Evolutionary conservation across 2,329 filamentous ascomycete species (phyloP).

Genomic region (Fonsecaea pedrosoi): DNA sequence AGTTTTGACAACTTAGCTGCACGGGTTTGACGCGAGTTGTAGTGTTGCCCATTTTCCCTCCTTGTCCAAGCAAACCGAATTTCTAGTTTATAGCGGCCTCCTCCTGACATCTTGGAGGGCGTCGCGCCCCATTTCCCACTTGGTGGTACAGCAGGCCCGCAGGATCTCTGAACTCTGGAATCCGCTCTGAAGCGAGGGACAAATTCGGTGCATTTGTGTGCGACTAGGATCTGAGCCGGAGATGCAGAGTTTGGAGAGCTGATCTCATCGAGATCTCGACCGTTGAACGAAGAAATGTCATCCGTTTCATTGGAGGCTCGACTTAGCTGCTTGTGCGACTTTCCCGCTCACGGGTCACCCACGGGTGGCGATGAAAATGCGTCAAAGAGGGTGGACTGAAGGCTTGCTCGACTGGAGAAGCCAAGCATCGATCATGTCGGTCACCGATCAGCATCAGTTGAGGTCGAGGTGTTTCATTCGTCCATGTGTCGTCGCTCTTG

Average conservation of each 20-base stretch:
- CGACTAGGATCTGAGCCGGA: not conserved
- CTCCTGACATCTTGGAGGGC: not conserved
- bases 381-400: not conserved
- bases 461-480: not conserved
- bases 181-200: not conserved
- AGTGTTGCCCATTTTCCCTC: not conserved
- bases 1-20: not conserved
- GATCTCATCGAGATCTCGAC: conserved; percentile 8
- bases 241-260: not conserved
- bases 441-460: not conserved
- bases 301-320: not conserved
- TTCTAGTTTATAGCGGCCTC: not conserved
- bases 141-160: not conserved
- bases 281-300: not conserved
- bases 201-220: not conserved
- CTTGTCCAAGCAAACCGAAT: not conserved
- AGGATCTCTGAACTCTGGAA: not conserved
- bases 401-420: conserved; percentile 3
- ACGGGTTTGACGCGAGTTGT: not conserved
- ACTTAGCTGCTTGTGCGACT: not conserved
- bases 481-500: not conserved
- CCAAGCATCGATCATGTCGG: conserved; percentile 6
- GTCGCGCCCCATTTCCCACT: not conserved
- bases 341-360: not conserved
- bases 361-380: not conserved